Conservation (phyloP, 768 basidiomycete genomes). For the Gautieria morchelliformis region DNA sequence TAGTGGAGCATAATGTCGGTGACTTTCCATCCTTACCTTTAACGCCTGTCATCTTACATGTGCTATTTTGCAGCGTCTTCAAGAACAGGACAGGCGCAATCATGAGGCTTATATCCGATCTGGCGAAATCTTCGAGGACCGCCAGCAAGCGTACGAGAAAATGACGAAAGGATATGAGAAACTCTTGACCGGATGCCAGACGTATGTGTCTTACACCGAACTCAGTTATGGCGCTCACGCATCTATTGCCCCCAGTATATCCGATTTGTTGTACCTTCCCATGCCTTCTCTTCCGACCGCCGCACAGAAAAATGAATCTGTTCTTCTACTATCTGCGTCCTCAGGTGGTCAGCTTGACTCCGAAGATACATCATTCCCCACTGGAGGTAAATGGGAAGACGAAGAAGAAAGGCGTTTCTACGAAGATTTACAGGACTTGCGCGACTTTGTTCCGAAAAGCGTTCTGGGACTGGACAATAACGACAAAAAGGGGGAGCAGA, state of each 20-base stretch:
- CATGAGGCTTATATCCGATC: conserved; percentile 99
- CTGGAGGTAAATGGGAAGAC: conserved; percentile 92
- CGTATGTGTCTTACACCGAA: conserved; percentile 36
- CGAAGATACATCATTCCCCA: conserved; percentile 20
- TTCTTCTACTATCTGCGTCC: conserved; percentile 52
- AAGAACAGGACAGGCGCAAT: conserved; percentile 94
- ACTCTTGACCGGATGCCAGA: conserved; percentile 78
- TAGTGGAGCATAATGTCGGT: conserved; percentile 81
- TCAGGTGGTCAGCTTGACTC: conserved; percentile 41
- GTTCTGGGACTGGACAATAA: conserved; percentile 62
- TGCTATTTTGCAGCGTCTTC: conserved; percentile 54
- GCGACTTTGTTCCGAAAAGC: conserved; percentile 83
- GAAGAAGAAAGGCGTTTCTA: conserved; percentile 93
- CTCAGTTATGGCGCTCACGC: background rate
- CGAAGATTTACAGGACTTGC: conserved; percentile 85
- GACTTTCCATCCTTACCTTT: background rate
- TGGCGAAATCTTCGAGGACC: conserved; percentile 97
- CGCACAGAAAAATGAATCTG: conserved; percentile 73
- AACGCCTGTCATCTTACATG: background rate
- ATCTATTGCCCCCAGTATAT: conserved; percentile 45
- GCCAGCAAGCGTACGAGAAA: conserved; percentile 97
- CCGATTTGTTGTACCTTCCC: conserved; percentile 79
- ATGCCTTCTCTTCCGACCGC: conserved; percentile 78
- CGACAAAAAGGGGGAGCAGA: background rate
- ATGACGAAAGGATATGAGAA: conserved; percentile 97